A percentile compares a stretch with the other conserved stretches of the same genome.
Conservation (phyloP, 2,329 filamentous ascomycete species). For the Monilinia aucupariae region DNA sequence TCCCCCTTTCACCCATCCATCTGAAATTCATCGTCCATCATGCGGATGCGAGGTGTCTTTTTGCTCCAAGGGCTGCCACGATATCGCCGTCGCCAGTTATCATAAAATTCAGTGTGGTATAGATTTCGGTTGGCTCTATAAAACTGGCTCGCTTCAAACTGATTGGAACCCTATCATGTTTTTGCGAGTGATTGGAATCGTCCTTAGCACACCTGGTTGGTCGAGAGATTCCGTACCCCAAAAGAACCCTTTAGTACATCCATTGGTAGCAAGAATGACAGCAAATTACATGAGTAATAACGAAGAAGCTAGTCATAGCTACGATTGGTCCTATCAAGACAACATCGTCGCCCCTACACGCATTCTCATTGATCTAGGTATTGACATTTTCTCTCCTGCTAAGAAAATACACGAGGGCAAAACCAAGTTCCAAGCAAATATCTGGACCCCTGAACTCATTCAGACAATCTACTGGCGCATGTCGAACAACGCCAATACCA, state of each 20-base stretch:
- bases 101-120: conserved; percentile 29
- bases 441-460: conserved; percentile 27
- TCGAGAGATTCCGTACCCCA: not conserved
- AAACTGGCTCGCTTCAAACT: not conserved
- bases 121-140: conserved; percentile 28
- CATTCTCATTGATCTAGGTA: conserved; percentile 26
- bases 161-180: conserved; percentile 26
- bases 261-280: conserved; percentile 25
- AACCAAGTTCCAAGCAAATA: not conserved
- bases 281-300: conserved; percentile 26
- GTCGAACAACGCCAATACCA: conserved; percentile 31
- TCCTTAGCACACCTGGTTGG: conserved; percentile 22
- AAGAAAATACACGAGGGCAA: not conserved
- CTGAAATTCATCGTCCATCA: conserved; percentile 8
- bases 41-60: conserved; percentile 28
- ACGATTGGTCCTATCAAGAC: conserved; percentile 27
- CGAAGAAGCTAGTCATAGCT: not conserved
- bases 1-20: conserved; percentile 17
- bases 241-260: conserved; percentile 27
- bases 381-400: conserved; percentile 26
- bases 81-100: conserved; percentile 23
- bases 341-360: conserved; percentile 26
- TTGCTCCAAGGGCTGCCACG: conserved; percentile 27
- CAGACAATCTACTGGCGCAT: conserved; percentile 31
- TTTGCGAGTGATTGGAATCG: conserved; percentile 23